These are phyloP conservation scores for Phialemonium atrogriseum DNA, from an alignment of 2,329 filamentous ascomycete genomes.

Conservation along the genomic window DNA sequence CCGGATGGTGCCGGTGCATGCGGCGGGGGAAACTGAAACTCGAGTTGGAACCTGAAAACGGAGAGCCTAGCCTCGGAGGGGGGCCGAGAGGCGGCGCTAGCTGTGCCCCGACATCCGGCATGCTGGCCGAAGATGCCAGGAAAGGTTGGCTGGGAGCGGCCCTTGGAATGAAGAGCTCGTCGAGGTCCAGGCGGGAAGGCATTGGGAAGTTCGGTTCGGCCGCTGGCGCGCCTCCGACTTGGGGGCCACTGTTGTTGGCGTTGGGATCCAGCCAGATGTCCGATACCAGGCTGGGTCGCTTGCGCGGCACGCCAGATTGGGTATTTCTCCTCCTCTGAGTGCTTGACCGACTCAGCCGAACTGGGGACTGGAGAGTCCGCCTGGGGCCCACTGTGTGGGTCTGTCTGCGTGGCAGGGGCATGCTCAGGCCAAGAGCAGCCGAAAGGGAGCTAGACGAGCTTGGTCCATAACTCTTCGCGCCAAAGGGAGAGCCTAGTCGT, in stretches of 20 bases:
- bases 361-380: constrained; percentile 44
- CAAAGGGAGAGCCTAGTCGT: constrained; percentile 47
- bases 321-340: constrained; percentile 48
- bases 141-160: constrained; percentile 21
- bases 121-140: constrained; percentile 15
- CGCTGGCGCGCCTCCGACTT: constrained; percentile 4
- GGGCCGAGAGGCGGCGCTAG: constrained; percentile 23
- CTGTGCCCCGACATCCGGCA: constrained; percentile 15
- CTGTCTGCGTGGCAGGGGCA: constrained; percentile 28
- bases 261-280: constrained; percentile 45
- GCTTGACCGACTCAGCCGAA: constrained; percentile 42
- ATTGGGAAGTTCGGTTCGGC: constrained; percentile 20
- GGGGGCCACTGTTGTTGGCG: constrained; percentile 12
- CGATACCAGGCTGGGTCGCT: constrained; percentile 45
- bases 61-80: constrained; percentile 48
- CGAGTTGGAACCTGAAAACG: constrained; percentile 40
- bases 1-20: constrained; percentile 32
- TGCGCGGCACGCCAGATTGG: constrained; percentile 41
- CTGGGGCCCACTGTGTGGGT: constrained; percentile 41
- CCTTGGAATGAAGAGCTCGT: constrained; percentile 32
- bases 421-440: constrained; percentile 27
- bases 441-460: constrained; percentile 45
- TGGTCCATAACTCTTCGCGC: constrained; percentile 52
- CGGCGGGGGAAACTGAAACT: constrained; percentile 57
- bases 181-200: constrained; percentile 23